A percentile compares a stretch with the other conserved stretches of the same genome.
phyloP scores from a whole-genome alignment of 345 rosid genomes.

The Gossypium thurberi region DNA sequence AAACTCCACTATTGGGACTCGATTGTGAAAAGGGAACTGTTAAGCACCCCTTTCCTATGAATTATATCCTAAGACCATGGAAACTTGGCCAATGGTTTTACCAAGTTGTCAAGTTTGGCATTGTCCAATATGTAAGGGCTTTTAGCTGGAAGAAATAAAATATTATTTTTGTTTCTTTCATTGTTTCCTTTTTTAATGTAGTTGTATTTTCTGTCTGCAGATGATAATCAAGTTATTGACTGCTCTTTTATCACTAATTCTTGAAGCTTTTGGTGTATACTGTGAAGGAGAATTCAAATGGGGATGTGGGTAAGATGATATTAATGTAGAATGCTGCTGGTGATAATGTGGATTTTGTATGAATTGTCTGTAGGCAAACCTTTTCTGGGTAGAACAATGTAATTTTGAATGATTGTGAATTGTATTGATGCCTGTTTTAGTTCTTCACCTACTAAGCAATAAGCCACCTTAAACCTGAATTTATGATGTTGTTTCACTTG shows the following conservation, averaged over 20 bases:
- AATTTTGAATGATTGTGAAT: background rate
- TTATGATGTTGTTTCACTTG: background rate
- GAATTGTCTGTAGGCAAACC: background rate
- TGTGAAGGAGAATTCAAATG: slow-evolving; percentile 94
- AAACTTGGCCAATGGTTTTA: slow-evolving; percentile 91
- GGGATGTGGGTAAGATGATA: slow-evolving; percentile 77
- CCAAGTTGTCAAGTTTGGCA: slow-evolving; percentile 91
- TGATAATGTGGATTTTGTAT: background rate
- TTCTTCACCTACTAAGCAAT: background rate
- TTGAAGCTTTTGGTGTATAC: slow-evolving; percentile 81
- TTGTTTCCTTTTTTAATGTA: slow-evolving; percentile 14
- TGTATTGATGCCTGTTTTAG: background rate
- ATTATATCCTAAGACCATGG: slow-evolving; percentile 72
- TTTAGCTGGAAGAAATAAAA: slow-evolving; percentile 15
- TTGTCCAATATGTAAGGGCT: slow-evolving; percentile 93
- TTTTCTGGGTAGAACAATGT: background rate
- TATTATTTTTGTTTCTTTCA: slow-evolving; percentile 1
- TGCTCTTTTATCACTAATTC: slow-evolving; percentile 78
- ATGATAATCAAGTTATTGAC: slow-evolving; percentile 83
- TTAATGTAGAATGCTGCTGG: background rate
- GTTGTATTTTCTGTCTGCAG: slow-evolving; percentile 39
- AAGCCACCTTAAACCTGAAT: background rate
- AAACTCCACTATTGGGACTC: slow-evolving; percentile 58
- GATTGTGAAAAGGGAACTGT: slow-evolving; percentile 51
- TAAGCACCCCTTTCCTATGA: slow-evolving; percentile 85